Conservation (phyloP, 257 asterid genomes). For the Solanum dulcamara region DNA sequence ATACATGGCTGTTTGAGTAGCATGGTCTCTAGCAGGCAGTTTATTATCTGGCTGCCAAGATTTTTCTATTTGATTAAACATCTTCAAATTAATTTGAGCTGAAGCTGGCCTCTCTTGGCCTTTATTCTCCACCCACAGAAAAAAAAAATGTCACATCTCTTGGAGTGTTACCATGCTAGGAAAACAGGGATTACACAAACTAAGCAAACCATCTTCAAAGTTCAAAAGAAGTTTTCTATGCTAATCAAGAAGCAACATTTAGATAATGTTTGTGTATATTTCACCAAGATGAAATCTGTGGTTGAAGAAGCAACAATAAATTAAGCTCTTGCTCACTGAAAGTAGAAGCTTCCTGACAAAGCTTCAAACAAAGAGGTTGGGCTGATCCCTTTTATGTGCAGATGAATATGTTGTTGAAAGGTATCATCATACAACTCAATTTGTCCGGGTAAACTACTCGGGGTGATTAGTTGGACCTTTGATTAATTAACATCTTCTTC, state of each 20-base stretch:
- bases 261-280: neutral
- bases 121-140: neutral
- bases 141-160: neutral
- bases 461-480: neutral
- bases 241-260: neutral
- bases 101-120: neutral
- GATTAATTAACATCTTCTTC: neutral
- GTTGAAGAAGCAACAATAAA: neutral
- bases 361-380: neutral
- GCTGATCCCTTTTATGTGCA: neutral
- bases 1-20: neutral
- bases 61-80: neutral
- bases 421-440: neutral
- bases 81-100: neutral
- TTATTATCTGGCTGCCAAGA: neutral
- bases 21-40: neutral
- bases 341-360: neutral
- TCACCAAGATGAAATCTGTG: neutral
- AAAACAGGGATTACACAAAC: neutral
- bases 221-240: neutral
- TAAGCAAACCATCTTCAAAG: neutral
- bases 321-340: neutral
- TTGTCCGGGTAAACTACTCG: neutral
- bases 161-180: neutral
- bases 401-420: neutral